These are phyloP conservation scores for Colletotrichum liriopes DNA, from an alignment of 2,329 filamentous ascomycete species.

Conservation along the genomic window DNA sequence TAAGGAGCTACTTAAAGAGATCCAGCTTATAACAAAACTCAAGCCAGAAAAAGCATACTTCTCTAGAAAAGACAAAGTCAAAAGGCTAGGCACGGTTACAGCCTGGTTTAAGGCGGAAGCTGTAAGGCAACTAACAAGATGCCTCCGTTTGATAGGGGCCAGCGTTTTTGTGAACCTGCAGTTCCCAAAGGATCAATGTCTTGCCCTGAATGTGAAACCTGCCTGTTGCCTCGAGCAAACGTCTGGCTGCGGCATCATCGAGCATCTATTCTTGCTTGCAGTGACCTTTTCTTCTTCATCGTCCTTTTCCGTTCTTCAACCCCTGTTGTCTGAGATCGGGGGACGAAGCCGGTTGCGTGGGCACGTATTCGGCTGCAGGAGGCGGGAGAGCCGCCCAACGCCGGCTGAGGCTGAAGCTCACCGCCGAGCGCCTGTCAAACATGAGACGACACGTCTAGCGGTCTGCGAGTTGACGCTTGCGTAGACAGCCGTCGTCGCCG, in stretches of 20 bases:
- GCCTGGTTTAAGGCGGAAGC: conserved; percentile 18
- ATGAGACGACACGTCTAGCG: conserved; percentile 19
- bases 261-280: background rate
- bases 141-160: conserved; percentile 13
- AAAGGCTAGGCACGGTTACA: conserved; percentile 9
- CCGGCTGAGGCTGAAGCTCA: conserved; percentile 16
- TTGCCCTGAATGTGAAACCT: conserved; percentile 25
- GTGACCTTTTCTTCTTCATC: background rate
- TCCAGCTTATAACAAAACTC: background rate
- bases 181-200: conserved; percentile 16
- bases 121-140: conserved; percentile 12
- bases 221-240: background rate
- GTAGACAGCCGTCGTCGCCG: background rate
- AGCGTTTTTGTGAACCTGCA: conserved; percentile 18
- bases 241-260: background rate
- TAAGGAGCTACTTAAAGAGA: conserved; percentile 6
- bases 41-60: conserved; percentile 18
- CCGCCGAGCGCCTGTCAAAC: conserved; percentile 6
- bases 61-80: conserved; percentile 4
- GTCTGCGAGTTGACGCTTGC: conserved; percentile 2
- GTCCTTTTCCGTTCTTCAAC: background rate
- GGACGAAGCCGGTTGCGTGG: background rate
- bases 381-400: background rate
- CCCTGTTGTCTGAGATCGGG: background rate
- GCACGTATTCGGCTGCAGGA: background rate